Conservation (phyloP, 2,329 filamentous ascomycete species). For the Trichophyton benhamiae region DNA sequence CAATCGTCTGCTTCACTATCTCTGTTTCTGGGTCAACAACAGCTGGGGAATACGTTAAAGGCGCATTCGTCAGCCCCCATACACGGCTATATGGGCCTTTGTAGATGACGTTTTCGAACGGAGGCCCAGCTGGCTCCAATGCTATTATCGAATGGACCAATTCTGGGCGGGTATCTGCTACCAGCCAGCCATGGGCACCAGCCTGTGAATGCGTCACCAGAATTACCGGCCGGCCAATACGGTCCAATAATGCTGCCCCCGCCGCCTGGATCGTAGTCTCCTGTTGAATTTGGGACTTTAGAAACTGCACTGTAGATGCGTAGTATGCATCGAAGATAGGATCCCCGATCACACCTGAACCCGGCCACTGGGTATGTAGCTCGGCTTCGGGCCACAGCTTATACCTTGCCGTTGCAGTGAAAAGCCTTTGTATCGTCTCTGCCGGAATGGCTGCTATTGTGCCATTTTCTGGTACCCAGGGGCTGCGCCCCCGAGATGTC, state of each 20-base stretch:
- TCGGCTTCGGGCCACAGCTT: constrained; percentile 25
- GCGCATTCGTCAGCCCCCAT: constrained; percentile 39
- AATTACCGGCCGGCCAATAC: constrained; percentile 17
- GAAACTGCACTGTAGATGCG: constrained; percentile 29
- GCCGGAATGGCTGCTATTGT: constrained; percentile 5
- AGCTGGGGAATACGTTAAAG: constrained; percentile 37
- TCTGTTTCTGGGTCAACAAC: constrained; percentile 30
- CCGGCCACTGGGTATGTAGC: constrained; percentile 32
- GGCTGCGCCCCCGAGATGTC: constrained; percentile 21
- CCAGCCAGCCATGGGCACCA: constrained; percentile 33
- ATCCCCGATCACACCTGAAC: constrained; percentile 23
- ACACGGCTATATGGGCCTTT: constrained; percentile 21
- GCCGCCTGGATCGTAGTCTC: constrained; percentile 26
- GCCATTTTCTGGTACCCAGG: constrained; percentile 11
- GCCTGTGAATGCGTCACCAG: constrained; percentile 41
- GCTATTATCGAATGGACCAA: constrained; percentile 40
- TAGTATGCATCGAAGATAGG: constrained; percentile 21
- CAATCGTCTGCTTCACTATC: constrained; percentile 15
- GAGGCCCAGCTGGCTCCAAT: constrained; percentile 44
- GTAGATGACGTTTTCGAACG: constrained; percentile 34
- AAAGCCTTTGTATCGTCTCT: constrained; percentile 18
- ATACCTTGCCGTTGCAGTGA: constrained; percentile 9
- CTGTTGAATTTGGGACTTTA: constrained; percentile 18
- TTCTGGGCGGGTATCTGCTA: constrained; percentile 39
- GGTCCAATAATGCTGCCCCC: constrained; percentile 22